Base-by-base conservation (phyloP, 352 stramenopile species). In the Pythium apleroticum region DNA sequence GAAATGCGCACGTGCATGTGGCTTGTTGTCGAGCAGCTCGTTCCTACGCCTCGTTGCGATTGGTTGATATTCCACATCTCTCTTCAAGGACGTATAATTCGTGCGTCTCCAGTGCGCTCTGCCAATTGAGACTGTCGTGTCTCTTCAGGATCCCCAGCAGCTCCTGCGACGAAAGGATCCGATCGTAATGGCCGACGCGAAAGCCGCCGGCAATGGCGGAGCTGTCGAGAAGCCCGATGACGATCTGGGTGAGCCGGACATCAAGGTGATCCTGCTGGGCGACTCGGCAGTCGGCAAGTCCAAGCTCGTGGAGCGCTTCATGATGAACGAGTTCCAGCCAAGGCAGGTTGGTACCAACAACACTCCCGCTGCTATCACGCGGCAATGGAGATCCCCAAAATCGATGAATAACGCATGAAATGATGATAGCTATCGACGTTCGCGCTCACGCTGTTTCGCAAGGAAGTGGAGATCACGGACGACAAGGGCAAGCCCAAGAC, bases 311-410 rank as follows among this genome's bases (percentile, higher is more conserved):
- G 96, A 98, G 69, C 80, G 94, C 46, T 98, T 96, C 71, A 91
- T 98, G 64, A 97, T 98, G 81, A 95, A 98, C 77, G 93, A 98
- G 64, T 98, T 98, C 65, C 91, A 98, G 73, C 92, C 94, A 14
- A 79, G 91, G 22, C 89, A 93, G 74, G 82, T 37, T 11, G 10
- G 31, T 37, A 11, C 8, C 31, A 14, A 37, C 31, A 14, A n/a
- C n/a, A n/a, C n/a, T n/a, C n/a, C n/a, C n/a, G n/a, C n/a, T n/a
- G n/a, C n/a, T n/a, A n/a, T n/a, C n/a, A n/a, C n/a, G n/a, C n/a
- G n/a, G n/a, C n/a, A n/a, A n/a, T n/a, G n/a, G n/a, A n/a, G n/a
- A n/a, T n/a, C n/a, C n/a, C n/a, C n/a, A n/a, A n/a, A n/a, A n/a
- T n/a, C n/a, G n/a, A n/a, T n/a, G n/a, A n/a, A n/a, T n/a, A n/a